Evolutionary conservation across 441 rosid genomes (phyloP).

Genomic region (Populus hybrid): DNA sequence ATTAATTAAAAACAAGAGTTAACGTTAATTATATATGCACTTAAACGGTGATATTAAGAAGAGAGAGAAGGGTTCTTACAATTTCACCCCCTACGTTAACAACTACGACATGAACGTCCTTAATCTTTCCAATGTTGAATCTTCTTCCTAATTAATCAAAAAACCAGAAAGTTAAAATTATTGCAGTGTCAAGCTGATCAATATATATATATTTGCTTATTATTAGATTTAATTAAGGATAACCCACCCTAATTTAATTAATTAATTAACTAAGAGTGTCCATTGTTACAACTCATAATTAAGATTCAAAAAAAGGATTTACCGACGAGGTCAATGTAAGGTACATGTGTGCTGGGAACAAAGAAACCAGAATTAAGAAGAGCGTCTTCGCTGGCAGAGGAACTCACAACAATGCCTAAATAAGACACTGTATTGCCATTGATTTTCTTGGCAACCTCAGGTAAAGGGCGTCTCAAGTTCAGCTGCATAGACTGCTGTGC

Average conservation of each 20-base stretch:
- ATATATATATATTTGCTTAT: no score
- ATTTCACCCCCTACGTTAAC: not conserved
- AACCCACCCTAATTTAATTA: not conserved
- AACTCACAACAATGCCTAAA: constrained; percentile 2
- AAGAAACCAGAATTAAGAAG: not conserved
- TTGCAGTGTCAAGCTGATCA: no score
- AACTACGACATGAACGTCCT: not conserved
- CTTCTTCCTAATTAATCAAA: not conserved
- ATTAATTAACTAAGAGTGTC: not conserved
- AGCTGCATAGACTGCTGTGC: constrained; percentile 12
- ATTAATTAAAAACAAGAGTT: no score
- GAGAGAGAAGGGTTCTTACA: not conserved
- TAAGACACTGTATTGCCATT: not conserved
- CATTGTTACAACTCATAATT: no score
- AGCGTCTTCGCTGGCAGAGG: constrained; percentile 2
- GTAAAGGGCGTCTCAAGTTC: not conserved
- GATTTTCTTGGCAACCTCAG: not conserved
- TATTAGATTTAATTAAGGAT: no score
- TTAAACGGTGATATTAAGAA: not conserved
- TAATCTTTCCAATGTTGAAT: not conserved
- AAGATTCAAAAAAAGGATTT: not conserved
- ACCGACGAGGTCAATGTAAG: not conserved
- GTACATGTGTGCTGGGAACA: no score
- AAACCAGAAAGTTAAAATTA: not conserved
- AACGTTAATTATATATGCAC: no score